Conservation (phyloP, 192 early-diverging fungal species). For the Coemansia aciculifera region DNA sequence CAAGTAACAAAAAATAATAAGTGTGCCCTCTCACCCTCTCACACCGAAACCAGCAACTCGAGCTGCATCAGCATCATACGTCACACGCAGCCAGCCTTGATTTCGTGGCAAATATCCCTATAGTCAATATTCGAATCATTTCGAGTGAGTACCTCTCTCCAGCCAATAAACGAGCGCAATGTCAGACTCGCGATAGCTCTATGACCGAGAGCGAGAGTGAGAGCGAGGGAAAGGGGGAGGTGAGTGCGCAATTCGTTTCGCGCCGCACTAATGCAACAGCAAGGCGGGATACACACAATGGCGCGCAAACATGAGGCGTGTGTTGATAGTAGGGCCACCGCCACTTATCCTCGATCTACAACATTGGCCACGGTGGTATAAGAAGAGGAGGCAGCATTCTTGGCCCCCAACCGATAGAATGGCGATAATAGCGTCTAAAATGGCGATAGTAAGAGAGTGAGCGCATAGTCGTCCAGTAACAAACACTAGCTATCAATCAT, state of each 20-base stretch:
- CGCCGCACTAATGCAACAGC: not conserved
- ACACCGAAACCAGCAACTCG: not conserved
- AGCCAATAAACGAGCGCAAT: not conserved
- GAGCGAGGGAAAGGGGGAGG: not conserved
- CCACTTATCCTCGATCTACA: slow-evolving; percentile 11
- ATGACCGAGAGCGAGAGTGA: not conserved
- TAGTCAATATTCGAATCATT: not conserved
- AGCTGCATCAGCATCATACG: not conserved
- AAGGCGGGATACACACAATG: not conserved
- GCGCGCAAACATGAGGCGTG: not conserved
- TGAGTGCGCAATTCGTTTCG: not conserved
- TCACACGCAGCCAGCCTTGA: not conserved
- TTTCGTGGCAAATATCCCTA: not conserved
- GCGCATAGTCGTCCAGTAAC: not conserved
- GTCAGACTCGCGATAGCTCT: not conserved
- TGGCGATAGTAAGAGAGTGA: not conserved
- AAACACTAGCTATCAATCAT: not conserved
- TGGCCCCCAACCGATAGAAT: not conserved
- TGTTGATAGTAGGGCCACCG: slow-evolving; percentile 9
- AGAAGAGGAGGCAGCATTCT: not conserved
- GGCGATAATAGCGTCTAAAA: not conserved
- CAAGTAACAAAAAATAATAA: no score
- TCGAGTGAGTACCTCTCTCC: not conserved
- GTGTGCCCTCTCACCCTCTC: no score
- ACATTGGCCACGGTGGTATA: not conserved